Base-by-base conservation (phyloP, 2,329 filamentous ascomycete species). In the Fusarium stilboides region DNA sequence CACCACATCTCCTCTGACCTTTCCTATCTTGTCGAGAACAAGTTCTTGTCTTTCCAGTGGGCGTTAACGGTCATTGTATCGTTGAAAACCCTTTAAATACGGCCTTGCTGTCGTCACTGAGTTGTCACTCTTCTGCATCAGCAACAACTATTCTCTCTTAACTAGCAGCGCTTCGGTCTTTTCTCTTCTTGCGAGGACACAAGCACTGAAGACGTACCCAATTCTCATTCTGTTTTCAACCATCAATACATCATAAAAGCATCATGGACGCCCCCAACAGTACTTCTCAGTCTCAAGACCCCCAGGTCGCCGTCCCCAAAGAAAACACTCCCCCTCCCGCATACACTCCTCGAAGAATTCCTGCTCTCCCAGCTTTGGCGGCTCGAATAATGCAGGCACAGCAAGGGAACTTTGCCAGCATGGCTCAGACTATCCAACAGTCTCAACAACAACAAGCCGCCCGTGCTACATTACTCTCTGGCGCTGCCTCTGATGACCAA, bases 281-380 rank as follows among this genome's bases (percentile, higher is more conserved):
- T 42, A 66, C 65, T 31, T 50, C 57, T n/a, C 63, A 60, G 26
- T 22, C 69, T 40, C 70, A 65, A 24, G 54, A 55, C 49, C 22
- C 65, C 10, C 70, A 65, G 28, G 37, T 44, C 36, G 28, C 51
- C 12, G 34, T 68, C 28, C 69, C 66, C 39, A 77, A 77, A 59
- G 58, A 71, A 19, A 62, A 65, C 36, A 56, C 71, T 5, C 76
- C 77, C 37, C 77, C 77, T 42, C 77, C 77, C 4, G 77, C 76
- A 15, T 78, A 78, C 50, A 74, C 76, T 8, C 74, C 76, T 28
- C 65, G 61, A 20, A 57, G 68, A 28, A 36, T 60, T 14, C 53
- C 61, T 24, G 56, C 71, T 17, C 45, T 75, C 15, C 22, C 68
- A 43, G 31, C 57, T 47, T 36, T 74, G 34, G 57, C 65, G 13